Percentiles rank a stretch among this genome's conserved stretches.
Evolutionary conservation across 2,329 filamentous ascomycete genomes (phyloP).

Genomic region (Fusarium sp.): DNA sequence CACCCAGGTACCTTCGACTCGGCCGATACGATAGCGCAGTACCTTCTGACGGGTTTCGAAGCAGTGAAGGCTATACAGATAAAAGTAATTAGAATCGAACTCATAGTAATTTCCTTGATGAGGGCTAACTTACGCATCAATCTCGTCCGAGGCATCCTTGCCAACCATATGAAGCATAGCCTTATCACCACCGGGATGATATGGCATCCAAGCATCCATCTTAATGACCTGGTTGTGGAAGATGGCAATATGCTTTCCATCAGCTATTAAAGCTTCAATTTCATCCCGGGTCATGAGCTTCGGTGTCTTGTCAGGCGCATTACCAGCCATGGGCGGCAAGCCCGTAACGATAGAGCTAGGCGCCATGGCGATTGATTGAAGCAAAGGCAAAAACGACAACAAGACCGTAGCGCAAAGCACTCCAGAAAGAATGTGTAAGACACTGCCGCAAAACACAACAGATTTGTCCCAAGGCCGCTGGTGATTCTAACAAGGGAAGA

Average conservation of each 20-base stretch:
- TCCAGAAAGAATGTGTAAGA: slow-evolving; percentile 10
- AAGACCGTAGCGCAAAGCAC: neutral
- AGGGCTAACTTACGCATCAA: slow-evolving; percentile 78
- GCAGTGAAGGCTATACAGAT: slow-evolving; percentile 80
- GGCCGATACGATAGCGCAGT: slow-evolving; percentile 86
- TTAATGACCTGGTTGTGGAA: slow-evolving; percentile 86
- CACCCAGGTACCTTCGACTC: slow-evolving; percentile 83
- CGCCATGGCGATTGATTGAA: slow-evolving; percentile 18
- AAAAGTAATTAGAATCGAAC: slow-evolving; percentile 25
- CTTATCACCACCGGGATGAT: slow-evolving; percentile 93
- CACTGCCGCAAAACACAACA: slow-evolving; percentile 13
- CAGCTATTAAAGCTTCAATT: slow-evolving; percentile 83
- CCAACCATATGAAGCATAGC: slow-evolving; percentile 95
- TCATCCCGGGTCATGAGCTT: slow-evolving; percentile 58
- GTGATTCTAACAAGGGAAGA: slow-evolving; percentile 4
- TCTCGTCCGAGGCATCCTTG: slow-evolving; percentile 93
- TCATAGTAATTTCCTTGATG: neutral
- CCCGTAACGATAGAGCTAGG: slow-evolving; percentile 41
- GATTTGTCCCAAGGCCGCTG: neutral
- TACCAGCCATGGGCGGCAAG: slow-evolving; percentile 34
- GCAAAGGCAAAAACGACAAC: neutral
- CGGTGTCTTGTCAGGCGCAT: slow-evolving; percentile 47
- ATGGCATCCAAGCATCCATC: slow-evolving; percentile 88
- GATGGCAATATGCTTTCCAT: slow-evolving; percentile 85
- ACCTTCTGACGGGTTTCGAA: slow-evolving; percentile 81